These are phyloP conservation scores for Candida alai DNA, from an alignment of 805 yeast genomes.

Conservation along the genomic window DNA sequence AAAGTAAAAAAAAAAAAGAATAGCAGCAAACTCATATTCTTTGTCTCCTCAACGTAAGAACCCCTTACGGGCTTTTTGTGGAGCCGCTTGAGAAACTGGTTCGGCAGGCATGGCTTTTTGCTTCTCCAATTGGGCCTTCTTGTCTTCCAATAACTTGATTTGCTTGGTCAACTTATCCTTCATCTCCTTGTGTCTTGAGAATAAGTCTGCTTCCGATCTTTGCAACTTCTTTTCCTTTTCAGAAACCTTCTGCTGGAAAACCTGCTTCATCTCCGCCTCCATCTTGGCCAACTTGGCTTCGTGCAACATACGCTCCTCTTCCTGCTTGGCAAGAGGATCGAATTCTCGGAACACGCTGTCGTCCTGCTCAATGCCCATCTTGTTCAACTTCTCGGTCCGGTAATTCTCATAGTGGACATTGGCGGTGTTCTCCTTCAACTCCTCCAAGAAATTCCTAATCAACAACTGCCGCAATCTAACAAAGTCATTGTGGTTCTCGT, in stretches of 20 bases:
- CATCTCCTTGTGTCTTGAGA: conserved; percentile 94
- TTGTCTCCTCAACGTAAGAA: conserved; percentile 62
- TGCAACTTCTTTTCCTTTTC: conserved; percentile 97
- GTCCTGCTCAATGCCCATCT: conserved; percentile 90
- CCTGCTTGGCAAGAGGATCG: conserved; percentile 88
- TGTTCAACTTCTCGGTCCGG: conserved; percentile 74
- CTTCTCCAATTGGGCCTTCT: conserved; percentile 73
- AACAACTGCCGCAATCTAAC: conserved; percentile 82
- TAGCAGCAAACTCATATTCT: neutral
- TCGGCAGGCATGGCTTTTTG: conserved; percentile 50
- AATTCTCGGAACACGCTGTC: conserved; percentile 89
- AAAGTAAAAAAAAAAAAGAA: neutral
- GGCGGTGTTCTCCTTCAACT: conserved; percentile 81
- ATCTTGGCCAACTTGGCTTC: conserved; percentile 90
- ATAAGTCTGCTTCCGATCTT: conserved; percentile 93
- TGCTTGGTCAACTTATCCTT: conserved; percentile 89
- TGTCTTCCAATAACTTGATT: conserved; percentile 85
- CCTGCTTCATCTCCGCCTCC: conserved; percentile 95
- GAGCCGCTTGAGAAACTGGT: conserved; percentile 44
- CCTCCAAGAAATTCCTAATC: conserved; percentile 89
- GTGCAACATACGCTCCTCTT: conserved; percentile 88
- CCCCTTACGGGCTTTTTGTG: conserved; percentile 67
- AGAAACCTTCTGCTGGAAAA: conserved; percentile 92
- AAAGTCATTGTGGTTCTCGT: conserved; percentile 91
- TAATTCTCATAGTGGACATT: conserved; percentile 79